Conservation (phyloP, 2,329 filamentous ascomycete species). For the Lecanoromycetidae sp. region DNA sequence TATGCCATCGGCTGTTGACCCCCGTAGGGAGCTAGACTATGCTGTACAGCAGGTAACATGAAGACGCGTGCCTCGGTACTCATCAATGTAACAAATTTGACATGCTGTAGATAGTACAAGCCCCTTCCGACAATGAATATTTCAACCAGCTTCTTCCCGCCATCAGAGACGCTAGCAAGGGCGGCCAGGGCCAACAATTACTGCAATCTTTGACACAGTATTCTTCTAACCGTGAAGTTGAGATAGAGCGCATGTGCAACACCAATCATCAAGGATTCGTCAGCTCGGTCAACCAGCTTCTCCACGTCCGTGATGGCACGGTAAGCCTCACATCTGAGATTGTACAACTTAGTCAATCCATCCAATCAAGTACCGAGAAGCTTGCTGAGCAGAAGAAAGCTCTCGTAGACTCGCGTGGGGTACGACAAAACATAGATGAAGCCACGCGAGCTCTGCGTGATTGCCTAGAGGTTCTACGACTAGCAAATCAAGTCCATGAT, state of each 20-base stretch:
- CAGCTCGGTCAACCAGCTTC: constrained; percentile 83
- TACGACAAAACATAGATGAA: constrained; percentile 92
- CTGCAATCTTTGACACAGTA: constrained; percentile 70
- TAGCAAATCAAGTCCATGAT: constrained; percentile 90
- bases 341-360: constrained; percentile 81
- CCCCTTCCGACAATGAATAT: constrained; percentile 83
- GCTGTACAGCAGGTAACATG: constrained; percentile 20
- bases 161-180: constrained; percentile 74
- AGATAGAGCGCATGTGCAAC: constrained; percentile 89
- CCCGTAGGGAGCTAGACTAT: constrained; percentile 20
- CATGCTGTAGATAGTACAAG: constrained; percentile 65
- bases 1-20: constrained; percentile 19
- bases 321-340: constrained; percentile 83
- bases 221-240: constrained; percentile 71
- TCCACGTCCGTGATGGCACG: constrained; percentile 80
- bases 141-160: constrained; percentile 91
- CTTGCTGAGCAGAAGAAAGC: constrained; percentile 89
- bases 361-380: constrained; percentile 88
- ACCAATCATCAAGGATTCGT: constrained; percentile 97
- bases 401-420: constrained; percentile 79
- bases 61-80: background rate
- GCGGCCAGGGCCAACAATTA: constrained; percentile 59
- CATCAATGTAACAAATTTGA: background rate
- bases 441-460: constrained; percentile 78
- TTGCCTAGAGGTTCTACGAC: constrained; percentile 79